These are phyloP conservation scores for Albifimbria verrucaria DNA, from an alignment of 2,329 filamentous ascomycete species.

Conservation along the genomic window DNA sequence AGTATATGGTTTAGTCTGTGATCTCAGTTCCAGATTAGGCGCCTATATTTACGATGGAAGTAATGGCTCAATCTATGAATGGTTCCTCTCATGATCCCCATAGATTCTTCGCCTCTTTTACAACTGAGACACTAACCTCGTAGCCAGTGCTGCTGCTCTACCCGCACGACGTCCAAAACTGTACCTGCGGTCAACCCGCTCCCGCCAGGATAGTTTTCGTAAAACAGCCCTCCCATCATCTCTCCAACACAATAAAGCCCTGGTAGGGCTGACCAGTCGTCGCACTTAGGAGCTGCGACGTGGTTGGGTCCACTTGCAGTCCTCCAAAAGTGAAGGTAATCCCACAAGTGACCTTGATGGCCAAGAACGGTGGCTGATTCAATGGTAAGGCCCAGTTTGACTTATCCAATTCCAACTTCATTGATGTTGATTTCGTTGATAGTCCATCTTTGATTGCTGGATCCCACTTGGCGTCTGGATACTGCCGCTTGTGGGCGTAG, in stretches of 20 bases:
- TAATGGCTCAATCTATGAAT: no score
- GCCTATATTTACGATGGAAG: no score
- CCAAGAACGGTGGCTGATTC: constrained; percentile 54
- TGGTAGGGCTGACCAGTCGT: constrained; percentile 41
- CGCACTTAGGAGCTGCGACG: constrained; percentile 48
- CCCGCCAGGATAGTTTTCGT: constrained; percentile 61
- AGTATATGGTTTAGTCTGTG: no score
- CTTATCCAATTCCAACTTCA: constrained; percentile 48
- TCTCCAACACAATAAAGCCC: constrained; percentile 61
- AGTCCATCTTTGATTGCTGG: constrained; percentile 59
- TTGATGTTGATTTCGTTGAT: constrained; percentile 52
- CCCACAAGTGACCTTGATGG: constrained; percentile 62
- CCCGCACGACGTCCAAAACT: constrained; percentile 46
- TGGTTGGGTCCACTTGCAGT: constrained; percentile 52
- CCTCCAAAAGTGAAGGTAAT: constrained; percentile 70
- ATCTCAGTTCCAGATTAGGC: no score
- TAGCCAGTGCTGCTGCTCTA: constrained; percentile 23
- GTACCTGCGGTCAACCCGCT: constrained; percentile 59
- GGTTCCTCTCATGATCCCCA: no score
- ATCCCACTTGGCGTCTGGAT: constrained; percentile 48
- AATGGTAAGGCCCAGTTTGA: constrained; percentile 65
- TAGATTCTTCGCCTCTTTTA: no score
- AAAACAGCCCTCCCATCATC: constrained; percentile 64
- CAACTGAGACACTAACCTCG: no score
- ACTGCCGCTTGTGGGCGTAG: constrained; percentile 38